phyloP scores from a whole-genome alignment of 2,329 filamentous ascomycete species.

The Pyrenophora tritici-repentis region DNA sequence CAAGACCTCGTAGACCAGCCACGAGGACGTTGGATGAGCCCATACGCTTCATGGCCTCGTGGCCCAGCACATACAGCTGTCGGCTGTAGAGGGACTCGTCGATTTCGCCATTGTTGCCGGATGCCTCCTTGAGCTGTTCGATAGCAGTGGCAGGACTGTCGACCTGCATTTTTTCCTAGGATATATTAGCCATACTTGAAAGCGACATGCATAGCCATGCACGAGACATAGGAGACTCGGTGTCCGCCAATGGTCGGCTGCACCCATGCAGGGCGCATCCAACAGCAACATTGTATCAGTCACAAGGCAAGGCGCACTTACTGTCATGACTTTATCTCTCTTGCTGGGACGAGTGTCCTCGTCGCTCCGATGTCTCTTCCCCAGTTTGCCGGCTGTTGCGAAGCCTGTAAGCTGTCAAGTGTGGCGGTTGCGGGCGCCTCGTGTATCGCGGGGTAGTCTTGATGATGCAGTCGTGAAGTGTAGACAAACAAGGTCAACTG shows the following conservation, averaged over 20 bases:
- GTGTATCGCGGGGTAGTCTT: slow-evolving; percentile 21
- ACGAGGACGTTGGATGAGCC: slow-evolving; percentile 92
- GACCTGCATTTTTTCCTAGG: slow-evolving; percentile 65
- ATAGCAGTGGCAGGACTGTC: slow-evolving; percentile 63
- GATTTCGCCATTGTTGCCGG: slow-evolving; percentile 61
- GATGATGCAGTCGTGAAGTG: not conserved
- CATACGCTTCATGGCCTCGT: slow-evolving; percentile 98
- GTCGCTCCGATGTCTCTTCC: slow-evolving; percentile 48
- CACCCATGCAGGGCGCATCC: slow-evolving; percentile 18
- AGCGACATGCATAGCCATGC: slow-evolving; percentile 3
- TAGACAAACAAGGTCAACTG: slow-evolving; percentile 10
- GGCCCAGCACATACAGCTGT: slow-evolving; percentile 73
- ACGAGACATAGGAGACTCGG: not conserved
- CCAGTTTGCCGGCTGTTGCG: slow-evolving; percentile 48
- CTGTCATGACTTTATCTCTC: slow-evolving; percentile 51
- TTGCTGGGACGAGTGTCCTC: slow-evolving; percentile 48
- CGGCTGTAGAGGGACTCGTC: slow-evolving; percentile 71
- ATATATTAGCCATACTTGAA: slow-evolving; percentile 10
- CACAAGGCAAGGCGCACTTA: slow-evolving; percentile 30
- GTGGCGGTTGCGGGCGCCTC: slow-evolving; percentile 21
- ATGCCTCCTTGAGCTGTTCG: slow-evolving; percentile 61
- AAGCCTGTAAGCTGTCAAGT: slow-evolving; percentile 31
- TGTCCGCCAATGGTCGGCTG: slow-evolving; percentile 14
- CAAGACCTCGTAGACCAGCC: slow-evolving; percentile 88
- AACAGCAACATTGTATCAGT: not conserved